phyloP scores from a whole-genome alignment of 805 yeast species.

The Wickerhamiella musiphila region DNA sequence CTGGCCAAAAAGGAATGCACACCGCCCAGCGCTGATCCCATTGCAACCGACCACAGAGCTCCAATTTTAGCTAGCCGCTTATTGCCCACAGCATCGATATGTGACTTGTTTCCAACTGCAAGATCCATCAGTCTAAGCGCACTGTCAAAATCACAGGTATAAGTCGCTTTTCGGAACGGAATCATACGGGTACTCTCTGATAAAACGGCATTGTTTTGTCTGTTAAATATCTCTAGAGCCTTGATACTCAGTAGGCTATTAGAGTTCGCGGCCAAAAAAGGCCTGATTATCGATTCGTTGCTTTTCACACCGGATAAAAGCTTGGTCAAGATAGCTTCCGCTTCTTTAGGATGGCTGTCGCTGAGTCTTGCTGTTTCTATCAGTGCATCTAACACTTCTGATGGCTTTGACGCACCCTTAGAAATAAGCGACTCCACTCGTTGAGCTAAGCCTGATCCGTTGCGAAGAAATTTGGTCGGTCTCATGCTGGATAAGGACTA shows the following conservation, averaged over 20 bases:
- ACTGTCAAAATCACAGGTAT: constrained; percentile 36
- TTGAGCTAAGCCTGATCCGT: too few relatives aligned
- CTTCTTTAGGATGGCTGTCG: too few relatives aligned
- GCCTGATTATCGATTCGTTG: constrained; percentile 11
- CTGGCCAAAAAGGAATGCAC: constrained; percentile 31
- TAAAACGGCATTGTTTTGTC: constrained; percentile 4
- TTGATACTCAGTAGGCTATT: constrained; percentile 10
- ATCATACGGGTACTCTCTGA: constrained; percentile 28
- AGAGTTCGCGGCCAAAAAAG: constrained; percentile 12
- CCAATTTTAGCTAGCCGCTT: constrained; percentile 21
- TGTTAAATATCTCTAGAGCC: constrained; percentile 13
- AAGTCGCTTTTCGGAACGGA: constrained; percentile 45
- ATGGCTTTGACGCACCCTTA: too few relatives aligned
- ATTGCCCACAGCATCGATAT: constrained; percentile 24
- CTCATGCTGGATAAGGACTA: too few relatives aligned
- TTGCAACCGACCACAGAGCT: constrained; percentile 20
- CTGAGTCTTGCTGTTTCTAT: too few relatives aligned
- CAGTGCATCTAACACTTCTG: too few relatives aligned
- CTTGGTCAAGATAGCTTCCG: too few relatives aligned
- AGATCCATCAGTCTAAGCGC: constrained; percentile 43
- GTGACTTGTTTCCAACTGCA: constrained; percentile 42
- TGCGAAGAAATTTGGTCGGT: too few relatives aligned
- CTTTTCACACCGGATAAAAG: too few relatives aligned
- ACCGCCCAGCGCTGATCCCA: constrained; percentile 25
- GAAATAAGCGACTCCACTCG: too few relatives aligned